These are phyloP conservation scores for Claviceps humidiphila DNA, from an alignment of 2,329 filamentous ascomycete genomes.

Conservation along the genomic window DNA sequence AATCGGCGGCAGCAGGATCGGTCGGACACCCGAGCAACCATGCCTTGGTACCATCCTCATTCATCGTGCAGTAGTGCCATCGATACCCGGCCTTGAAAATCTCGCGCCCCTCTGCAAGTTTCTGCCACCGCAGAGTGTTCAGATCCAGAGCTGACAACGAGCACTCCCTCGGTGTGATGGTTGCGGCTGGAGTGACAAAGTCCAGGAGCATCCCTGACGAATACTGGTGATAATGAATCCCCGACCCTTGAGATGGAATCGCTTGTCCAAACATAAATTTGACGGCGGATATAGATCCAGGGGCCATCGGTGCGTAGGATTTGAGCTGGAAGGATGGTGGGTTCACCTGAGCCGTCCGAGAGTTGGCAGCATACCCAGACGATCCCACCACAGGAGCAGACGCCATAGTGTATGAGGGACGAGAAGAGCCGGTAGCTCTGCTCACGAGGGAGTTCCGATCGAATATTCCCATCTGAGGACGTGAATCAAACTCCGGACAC, in stretches of 20 bases:
- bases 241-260: constrained; percentile 77
- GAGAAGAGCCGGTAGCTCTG: constrained; percentile 35
- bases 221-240: constrained; percentile 91
- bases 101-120: constrained; percentile 84
- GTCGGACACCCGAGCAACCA: constrained; percentile 91
- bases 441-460: constrained; percentile 31
- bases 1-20: constrained; percentile 51
- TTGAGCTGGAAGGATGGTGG: constrained; percentile 53
- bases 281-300: constrained; percentile 77
- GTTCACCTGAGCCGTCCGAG: constrained; percentile 52
- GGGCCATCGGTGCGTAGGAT: constrained; percentile 69
- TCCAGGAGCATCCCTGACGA: constrained; percentile 87
- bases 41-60: constrained; percentile 87
- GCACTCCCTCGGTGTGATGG: constrained; percentile 75
- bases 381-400: constrained; percentile 40
- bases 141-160: constrained; percentile 83
- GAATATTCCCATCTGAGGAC: constrained; percentile 41
- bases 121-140: constrained; percentile 81
- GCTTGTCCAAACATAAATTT: constrained; percentile 74
- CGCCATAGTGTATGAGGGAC: constrained; percentile 37
- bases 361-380: constrained; percentile 55
- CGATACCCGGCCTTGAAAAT: constrained; percentile 85
- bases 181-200: constrained; percentile 83
- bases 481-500: constrained; percentile 68
- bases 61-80: constrained; percentile 97